phyloP scores from a whole-genome alignment of 129 eudicot species.

The Smallanthus sonchifolius region DNA sequence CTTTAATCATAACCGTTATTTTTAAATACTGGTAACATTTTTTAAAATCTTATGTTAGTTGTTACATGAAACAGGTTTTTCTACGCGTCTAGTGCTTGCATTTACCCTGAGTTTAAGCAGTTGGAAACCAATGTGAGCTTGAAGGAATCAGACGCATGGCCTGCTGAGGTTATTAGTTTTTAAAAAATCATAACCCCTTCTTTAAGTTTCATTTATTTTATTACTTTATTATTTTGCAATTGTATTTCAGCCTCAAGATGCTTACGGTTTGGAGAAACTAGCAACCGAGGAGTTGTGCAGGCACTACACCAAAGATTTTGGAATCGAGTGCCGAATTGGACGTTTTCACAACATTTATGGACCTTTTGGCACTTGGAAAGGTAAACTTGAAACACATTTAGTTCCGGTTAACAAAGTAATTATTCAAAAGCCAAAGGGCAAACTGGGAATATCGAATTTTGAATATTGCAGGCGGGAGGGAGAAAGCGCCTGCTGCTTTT shows the following conservation, averaged over 20 bases:
- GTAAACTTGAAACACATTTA: conserved; percentile 28
- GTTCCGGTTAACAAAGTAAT: background rate
- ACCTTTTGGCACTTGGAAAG: conserved; percentile 99
- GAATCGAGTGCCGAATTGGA: conserved; percentile 95
- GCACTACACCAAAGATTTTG: conserved; percentile 97
- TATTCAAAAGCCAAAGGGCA: background rate
- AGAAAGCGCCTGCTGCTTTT: conserved; percentile 98
- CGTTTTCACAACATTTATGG: conserved; percentile 97
- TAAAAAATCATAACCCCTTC: background rate
- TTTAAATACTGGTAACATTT: background rate
- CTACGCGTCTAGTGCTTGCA: conserved; percentile 98
- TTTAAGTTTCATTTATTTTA: background rate
- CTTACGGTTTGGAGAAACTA: conserved; percentile 92
- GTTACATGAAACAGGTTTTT: conserved; percentile 56
- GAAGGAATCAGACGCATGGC: conserved; percentile 99
- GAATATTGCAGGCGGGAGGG: conserved; percentile 71
- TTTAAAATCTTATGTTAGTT: background rate
- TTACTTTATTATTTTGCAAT: background rate
- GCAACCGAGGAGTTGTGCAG: conserved; percentile 95
- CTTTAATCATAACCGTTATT: background rate
- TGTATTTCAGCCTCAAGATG: conserved; percentile 93
- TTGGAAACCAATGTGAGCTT: conserved; percentile 96
- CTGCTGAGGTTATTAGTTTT: conserved; percentile 69
- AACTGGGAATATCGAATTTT: background rate
- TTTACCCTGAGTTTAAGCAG: conserved; percentile 96